Base-by-base conservation (phyloP, 305 asterid species). In the Solanum chacoense region DNA sequence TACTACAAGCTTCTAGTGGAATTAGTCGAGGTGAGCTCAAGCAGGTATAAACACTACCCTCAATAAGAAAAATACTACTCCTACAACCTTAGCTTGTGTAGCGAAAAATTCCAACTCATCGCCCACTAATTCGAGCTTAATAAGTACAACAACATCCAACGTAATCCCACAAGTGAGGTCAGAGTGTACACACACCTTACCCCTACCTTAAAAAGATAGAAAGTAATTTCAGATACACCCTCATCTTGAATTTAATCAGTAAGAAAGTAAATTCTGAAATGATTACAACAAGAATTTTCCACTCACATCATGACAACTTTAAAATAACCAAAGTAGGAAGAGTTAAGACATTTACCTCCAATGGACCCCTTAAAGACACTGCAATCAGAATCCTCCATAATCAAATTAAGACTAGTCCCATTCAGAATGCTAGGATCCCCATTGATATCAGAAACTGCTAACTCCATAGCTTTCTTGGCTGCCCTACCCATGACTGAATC, bases 401-500 rank as follows among this genome's bases (percentile, higher is more conserved):
- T 81, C 88, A 92, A 73, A n/a, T 81, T 87, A 42, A 92, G 28
- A 22, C 76, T 45, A 40, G 92, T 92, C 13, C 92, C 93, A 80
- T 89, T 91, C 31, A 92, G 90, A 67, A 91, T 88, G 13, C 31
- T 87, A 20, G 92, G 87, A 85, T 91, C 88, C 13, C 84, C 85
- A 89, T 90, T 92, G 50, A 92, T 75, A 73, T 91, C 93, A 50
- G 90, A 89, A 10, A 89, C 85, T 18, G 91, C 93, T 78, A 90
- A 88, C 83, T 92, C 91, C 91, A 92, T 88, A 85, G 92, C 93
- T 6, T 50, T n/a, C 89, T 90, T 92, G 12, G 92, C 93, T 37
- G 85, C 93, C 84, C 86, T 88, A 63, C 92, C 93, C 2, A 89
- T 90, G 74, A 92, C 91, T 28, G 92, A 92, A 84, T 89, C 45